Evolutionary conservation across 768 basidiomycete species (phyloP), one percentile per base, ranked within the genome.

Genomic region (Serendipita sp.): DNA sequence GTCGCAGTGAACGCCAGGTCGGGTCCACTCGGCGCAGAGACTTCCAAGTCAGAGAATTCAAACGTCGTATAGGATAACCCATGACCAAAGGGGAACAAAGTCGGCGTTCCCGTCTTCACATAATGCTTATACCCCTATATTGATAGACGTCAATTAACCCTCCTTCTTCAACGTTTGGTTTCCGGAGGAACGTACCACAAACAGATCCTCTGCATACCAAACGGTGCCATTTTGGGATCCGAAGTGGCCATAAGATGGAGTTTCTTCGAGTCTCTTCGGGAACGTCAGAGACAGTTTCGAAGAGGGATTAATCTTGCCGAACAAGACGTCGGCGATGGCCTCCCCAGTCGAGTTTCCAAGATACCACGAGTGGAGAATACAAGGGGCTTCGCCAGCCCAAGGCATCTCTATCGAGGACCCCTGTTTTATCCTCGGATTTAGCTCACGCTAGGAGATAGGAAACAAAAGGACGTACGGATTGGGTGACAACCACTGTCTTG

Each of bases 41-140:
- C 45, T 22, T 42, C 22, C 13, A 71, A 63, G 24, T 56, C 64
- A 38, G 66, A 67, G 60, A 67, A 66, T 20, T 63, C 33, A 66
- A 74, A 74, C 7, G 66, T 64, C 16, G 66, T 64, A 44, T 69
- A 69, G 61, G 67, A 68, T 42, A 70, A 17, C 9, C 73, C 73
- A 62, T 69, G 67, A 0, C 72, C 71, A 44, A 71, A 71, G n/a
- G 70, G 62, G 67, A 67, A 72, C 5, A 67, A 66, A 44, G 17
- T 48, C 16, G 72, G 71, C 62, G 87, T 83, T 17, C 75, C 76
- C 44, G 81, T 75, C 64, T 83, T 79, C 44, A 84, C 80, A 69
- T 83, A 89, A 67, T 87, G 84, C 67, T 87, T 90, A 72, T 90
- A 90, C 7, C 88, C 79, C 78, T 79, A n/a, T n/a, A n/a, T n/a